These are phyloP conservation scores for Musa schizocarpa DNA, from an alignment of 176 grass and related monocot species.

Conservation along the genomic window DNA sequence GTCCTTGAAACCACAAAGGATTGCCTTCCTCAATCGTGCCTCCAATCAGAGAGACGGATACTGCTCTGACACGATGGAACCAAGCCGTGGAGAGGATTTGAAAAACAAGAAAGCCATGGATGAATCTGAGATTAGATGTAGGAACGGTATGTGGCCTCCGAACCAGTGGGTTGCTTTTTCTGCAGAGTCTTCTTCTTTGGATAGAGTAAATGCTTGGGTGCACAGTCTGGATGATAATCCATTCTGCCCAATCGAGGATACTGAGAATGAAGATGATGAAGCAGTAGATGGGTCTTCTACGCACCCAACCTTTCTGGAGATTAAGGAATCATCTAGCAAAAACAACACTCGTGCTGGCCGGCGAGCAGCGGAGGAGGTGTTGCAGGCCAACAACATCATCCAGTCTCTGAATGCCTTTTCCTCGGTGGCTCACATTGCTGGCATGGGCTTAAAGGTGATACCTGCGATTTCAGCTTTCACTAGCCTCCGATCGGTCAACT, in stretches of 20 bases:
- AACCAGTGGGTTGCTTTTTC: slow-evolving; percentile 73
- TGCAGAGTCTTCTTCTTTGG: slow-evolving; percentile 37
- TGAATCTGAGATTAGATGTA: slow-evolving; percentile 1
- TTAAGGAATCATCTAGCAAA: slow-evolving; percentile 39
- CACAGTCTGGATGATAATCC: slow-evolving; percentile 47
- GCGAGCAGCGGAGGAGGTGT: slow-evolving; percentile 26
- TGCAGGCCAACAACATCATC: slow-evolving; percentile 48
- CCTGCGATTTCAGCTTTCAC: slow-evolving; percentile 66
- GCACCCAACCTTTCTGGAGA: slow-evolving; percentile 24
- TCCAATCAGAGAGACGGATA: slow-evolving; percentile 45
- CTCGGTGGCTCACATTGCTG: slow-evolving; percentile 53
- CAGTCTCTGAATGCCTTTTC: slow-evolving; percentile 50
- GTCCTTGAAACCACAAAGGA: not conserved
- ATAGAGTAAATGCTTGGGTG: slow-evolving; percentile 84
- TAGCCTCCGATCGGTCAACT: slow-evolving; percentile 61
- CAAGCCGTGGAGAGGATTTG: slow-evolving; percentile 14
- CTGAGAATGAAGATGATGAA: slow-evolving; percentile 8
- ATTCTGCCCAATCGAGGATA: slow-evolving; percentile 14
- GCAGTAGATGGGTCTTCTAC: not conserved
- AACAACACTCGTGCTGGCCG: slow-evolving; percentile 21
- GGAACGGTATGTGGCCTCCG: slow-evolving; percentile 11
- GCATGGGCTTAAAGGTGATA: slow-evolving; percentile 65
- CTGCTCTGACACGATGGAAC: slow-evolving; percentile 56
- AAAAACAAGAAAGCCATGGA: slow-evolving; percentile 34
- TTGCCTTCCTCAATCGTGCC: not conserved